These are phyloP conservation scores for Rhizoclosmatium globosum DNA, from an alignment of 192 early-diverging fungal species.

Conservation along the genomic window DNA sequence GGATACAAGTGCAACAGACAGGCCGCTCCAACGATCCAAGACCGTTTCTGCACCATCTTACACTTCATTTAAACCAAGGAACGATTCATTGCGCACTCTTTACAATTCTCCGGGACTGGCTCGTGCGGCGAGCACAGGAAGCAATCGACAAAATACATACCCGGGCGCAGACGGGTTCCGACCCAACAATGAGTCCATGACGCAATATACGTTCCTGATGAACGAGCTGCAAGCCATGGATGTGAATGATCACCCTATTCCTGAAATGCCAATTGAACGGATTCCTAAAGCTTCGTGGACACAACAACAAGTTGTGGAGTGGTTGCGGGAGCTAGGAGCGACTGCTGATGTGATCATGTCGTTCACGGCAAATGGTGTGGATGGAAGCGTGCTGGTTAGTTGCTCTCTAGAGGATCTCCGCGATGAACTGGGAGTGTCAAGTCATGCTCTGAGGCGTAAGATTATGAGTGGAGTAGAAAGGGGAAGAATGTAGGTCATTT, in stretches of 20 bases:
- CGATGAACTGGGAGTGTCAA: neutral
- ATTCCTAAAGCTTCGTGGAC: neutral
- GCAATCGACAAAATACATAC: neutral
- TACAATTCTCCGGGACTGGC: neutral
- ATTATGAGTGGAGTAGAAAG: neutral
- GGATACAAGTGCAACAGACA: neutral
- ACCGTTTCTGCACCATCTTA: neutral
- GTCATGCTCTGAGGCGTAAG: neutral
- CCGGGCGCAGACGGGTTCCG: too few relatives aligned
- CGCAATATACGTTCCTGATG: constrained; percentile 2
- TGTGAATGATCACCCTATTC: neutral
- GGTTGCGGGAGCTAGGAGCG: neutral
- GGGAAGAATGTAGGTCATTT: neutral
- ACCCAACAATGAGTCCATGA: neutral
- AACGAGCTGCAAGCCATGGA: constrained; percentile 10
- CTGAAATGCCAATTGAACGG: neutral
- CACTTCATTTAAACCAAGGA: neutral
- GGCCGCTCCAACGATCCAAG: constrained; percentile 2
- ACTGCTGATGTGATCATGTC: neutral
- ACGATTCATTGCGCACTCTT: neutral
- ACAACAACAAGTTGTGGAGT: neutral
- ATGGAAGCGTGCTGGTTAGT: constrained; percentile 1
- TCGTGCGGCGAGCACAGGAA: neutral
- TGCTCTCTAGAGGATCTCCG: neutral
- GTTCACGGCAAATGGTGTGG: neutral